Evolutionary conservation across 148 eudicot genomes (phyloP), one percentile per base, ranked within the genome.

Genomic region (Talinum fruticosum): DNA sequence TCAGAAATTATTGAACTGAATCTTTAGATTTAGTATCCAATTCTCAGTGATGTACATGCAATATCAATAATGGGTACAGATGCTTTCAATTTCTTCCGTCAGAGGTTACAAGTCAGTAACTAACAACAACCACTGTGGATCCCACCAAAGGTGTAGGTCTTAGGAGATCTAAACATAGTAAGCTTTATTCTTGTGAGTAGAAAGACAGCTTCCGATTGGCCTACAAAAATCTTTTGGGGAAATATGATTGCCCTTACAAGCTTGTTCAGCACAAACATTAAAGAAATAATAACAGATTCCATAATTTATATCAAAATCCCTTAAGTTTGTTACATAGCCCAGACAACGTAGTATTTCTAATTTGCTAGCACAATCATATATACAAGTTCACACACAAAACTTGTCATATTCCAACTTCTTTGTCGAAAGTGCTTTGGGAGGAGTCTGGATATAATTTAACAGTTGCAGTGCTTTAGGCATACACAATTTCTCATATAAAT

Each of bases 1-100:
- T 41, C 51, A 66, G 10, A 69, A 73, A 32, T 26, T 35, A 66
- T 66, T 79, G 53, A 15, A 62, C 70, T 69, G 10, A 51, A 32
- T 76, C 7, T 8, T 47, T 45, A 14, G 21, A 45, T 30, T 32
- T n/a, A 37, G 7, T 41, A 10, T 41, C 13, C 47, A 26, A 61
- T 34, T 45, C 47, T 74, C 47, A 41, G 14, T 2, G 14, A 24
- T 51, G 41, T 5, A 47, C 13, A 49, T 79, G 57, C 49, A 67
- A 33, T 65, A 54, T 30, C 18, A 23, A 28, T 26, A 24, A 36
- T 69, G 14, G 12, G 30, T 28, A 29, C 24, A 75, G 57, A 18
- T 64, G 21, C 29, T 75, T 57, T 64, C 69, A 36, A 37, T 21
- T 13, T 29, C 54, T 45, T 51, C 34, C 53, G 23, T 47, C 14